A percentile compares a stretch with the other conserved stretches of the same genome.
Conservation (phyloP, 2,329 filamentous ascomycete species). For the Aureobasidium mangrovei region DNA sequence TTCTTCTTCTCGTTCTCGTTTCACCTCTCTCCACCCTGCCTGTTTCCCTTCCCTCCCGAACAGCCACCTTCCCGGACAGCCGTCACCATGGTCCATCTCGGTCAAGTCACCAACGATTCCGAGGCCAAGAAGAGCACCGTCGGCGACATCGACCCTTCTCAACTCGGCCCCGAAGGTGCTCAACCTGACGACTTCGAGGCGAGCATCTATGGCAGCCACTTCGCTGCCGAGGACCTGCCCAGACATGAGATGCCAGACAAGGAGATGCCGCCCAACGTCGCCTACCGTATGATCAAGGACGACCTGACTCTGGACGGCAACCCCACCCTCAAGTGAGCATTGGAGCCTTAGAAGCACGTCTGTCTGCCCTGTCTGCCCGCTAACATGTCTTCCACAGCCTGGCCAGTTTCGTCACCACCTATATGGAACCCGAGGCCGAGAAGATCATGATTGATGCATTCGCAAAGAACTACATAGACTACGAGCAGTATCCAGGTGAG, state of each 20-base stretch:
- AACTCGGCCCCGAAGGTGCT: constrained; percentile 35
- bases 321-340: constrained; percentile 66
- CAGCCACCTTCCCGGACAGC: background rate
- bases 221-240: constrained; percentile 72
- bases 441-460: constrained; percentile 91
- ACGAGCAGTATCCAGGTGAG: constrained; percentile 43
- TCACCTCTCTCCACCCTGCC: background rate
- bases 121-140: constrained; percentile 30
- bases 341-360: background rate
- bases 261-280: constrained; percentile 85
- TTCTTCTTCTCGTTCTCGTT: background rate
- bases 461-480: constrained; percentile 74
- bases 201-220: constrained; percentile 81
- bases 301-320: constrained; percentile 87
- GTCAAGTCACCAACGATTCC: constrained; percentile 25
- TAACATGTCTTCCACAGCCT: constrained; percentile 45
- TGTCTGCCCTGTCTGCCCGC: constrained; percentile 1
- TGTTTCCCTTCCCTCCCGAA: background rate
- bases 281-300: constrained; percentile 97
- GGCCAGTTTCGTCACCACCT: constrained; percentile 90
- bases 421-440: constrained; percentile 95
- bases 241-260: constrained; percentile 76
- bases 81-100: constrained; percentile 29
- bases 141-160: constrained; percentile 39
- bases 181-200: constrained; percentile 53